Conservation (phyloP, 352 stramenopile species). For the Phytophthora tentaculata region DNA sequence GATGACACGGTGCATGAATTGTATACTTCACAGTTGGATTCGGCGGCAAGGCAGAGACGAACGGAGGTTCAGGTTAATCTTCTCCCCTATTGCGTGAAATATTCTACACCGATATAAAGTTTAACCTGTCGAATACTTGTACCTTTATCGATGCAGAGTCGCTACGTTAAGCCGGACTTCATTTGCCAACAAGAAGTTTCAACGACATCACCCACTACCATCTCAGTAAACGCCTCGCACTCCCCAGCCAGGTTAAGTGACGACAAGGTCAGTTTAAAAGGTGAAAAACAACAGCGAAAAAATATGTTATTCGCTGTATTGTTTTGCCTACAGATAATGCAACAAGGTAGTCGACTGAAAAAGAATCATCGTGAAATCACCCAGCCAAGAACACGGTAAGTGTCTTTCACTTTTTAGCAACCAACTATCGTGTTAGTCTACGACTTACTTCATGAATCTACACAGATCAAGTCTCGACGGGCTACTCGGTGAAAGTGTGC, state of each 20-base stretch:
- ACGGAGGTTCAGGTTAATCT: slow-evolving; percentile 23
- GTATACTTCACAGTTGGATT: slow-evolving; percentile 27
- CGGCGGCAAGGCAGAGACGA: slow-evolving; percentile 14
- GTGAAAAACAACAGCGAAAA: background rate
- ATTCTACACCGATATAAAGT: background rate
- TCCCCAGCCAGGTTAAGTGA: slow-evolving; percentile 4
- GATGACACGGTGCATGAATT: background rate
- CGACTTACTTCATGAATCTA: background rate
- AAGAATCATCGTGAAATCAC: background rate
- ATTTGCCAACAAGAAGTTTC: slow-evolving; percentile 29
- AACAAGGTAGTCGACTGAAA: slow-evolving; percentile 2
- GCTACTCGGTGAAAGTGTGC: slow-evolving; percentile 43
- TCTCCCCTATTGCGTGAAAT: too few relatives aligned
- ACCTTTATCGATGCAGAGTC: slow-evolving; percentile 15
- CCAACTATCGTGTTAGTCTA: too few relatives aligned
- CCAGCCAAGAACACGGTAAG: slow-evolving; percentile 8
- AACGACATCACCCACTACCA: background rate
- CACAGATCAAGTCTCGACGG: slow-evolving; percentile 15
- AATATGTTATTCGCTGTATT: background rate
- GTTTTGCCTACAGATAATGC: slow-evolving; percentile 3
- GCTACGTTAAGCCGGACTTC: slow-evolving; percentile 50
- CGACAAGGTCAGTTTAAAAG: slow-evolving; percentile 5
- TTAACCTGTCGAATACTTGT: background rate
- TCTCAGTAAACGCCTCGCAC: background rate
- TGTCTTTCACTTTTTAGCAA: background rate